Evolutionary conservation across 2,329 filamentous ascomycete genomes (phyloP).

Genomic region (Curvularia spicifera): DNA sequence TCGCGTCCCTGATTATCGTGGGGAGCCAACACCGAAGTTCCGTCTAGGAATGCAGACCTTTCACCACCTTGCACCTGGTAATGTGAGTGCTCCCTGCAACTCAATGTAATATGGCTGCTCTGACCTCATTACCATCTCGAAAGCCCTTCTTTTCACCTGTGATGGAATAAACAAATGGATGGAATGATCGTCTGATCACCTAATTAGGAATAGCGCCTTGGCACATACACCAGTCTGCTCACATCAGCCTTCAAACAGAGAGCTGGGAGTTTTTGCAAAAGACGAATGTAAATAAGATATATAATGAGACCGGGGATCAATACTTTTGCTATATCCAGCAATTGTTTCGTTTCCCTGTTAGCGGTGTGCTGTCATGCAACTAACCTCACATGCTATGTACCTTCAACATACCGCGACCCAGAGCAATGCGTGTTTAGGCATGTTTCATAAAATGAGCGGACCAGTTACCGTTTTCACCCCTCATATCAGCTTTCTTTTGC

Average conservation of each 20-base stretch:
- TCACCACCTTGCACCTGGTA: background rate
- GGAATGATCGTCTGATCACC: background rate
- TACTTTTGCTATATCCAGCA: background rate
- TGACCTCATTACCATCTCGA: too few species aligned
- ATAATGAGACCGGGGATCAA: background rate
- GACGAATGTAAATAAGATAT: background rate
- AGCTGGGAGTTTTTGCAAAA: background rate
- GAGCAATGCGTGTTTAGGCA: background rate
- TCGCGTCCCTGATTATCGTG: slow-evolving; percentile 15
- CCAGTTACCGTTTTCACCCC: background rate
- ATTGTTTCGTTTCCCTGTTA: background rate
- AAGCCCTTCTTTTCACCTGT: background rate
- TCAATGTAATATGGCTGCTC: background rate
- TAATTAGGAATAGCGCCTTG: background rate
- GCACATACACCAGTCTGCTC: background rate
- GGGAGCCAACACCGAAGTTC: slow-evolving; percentile 2
- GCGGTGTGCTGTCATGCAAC: background rate
- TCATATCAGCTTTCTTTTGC: background rate
- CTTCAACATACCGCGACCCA: background rate
- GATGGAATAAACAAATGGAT: too few species aligned
- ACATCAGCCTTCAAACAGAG: background rate
- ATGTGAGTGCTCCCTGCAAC: background rate
- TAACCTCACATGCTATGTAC: background rate
- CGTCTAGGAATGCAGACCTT: background rate
- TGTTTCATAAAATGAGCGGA: background rate